A percentile compares a stretch with the other conserved stretches of the same genome.
Conservation (phyloP, 495 filamentous ascomycete species). For the Chaetomium fimeti region DNA sequence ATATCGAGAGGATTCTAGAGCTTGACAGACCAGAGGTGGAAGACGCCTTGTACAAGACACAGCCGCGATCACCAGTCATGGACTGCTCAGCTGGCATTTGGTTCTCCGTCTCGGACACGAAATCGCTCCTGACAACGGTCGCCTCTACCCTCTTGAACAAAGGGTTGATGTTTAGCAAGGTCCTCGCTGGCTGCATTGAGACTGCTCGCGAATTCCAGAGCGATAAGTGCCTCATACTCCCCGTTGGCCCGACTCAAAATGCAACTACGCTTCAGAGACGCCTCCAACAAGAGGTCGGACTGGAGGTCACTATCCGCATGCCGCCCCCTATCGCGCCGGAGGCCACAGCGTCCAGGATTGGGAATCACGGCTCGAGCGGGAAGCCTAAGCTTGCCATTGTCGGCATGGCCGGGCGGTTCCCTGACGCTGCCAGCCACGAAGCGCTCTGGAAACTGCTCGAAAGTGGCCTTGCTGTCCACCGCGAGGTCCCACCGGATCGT, state of each 20-base stretch:
- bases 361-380: constrained; percentile 45
- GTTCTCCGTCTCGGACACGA: constrained; percentile 47
- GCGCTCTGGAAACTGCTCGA: constrained; percentile 71
- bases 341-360: constrained; percentile 35
- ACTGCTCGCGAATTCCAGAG: constrained; percentile 40
- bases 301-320: constrained; percentile 43
- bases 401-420: constrained; percentile 74
- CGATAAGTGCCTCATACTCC: constrained; percentile 50
- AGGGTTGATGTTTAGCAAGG: constrained; percentile 57
- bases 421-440: constrained; percentile 62
- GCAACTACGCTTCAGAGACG: constrained; percentile 44
- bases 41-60: constrained; percentile 46
- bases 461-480: constrained; percentile 61
- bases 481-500: constrained; percentile 65
- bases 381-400: constrained; percentile 64
- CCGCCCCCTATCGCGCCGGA: constrained; percentile 37
- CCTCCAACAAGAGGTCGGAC: constrained; percentile 41
- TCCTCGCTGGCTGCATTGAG: constrained; percentile 54
- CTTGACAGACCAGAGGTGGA: constrained; percentile 40
- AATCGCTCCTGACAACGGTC: constrained; percentile 50
- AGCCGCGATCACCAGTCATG: constrained; percentile 56
- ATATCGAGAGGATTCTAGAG: constrained; percentile 60
- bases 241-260: constrained; percentile 53
- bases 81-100: constrained; percentile 55
- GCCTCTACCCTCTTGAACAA: constrained; percentile 60